Percentiles rank a stretch among this genome's conserved stretches.
Conservation (phyloP, 768 basidiomycete species). For the Hygrocybe punicea region DNA sequence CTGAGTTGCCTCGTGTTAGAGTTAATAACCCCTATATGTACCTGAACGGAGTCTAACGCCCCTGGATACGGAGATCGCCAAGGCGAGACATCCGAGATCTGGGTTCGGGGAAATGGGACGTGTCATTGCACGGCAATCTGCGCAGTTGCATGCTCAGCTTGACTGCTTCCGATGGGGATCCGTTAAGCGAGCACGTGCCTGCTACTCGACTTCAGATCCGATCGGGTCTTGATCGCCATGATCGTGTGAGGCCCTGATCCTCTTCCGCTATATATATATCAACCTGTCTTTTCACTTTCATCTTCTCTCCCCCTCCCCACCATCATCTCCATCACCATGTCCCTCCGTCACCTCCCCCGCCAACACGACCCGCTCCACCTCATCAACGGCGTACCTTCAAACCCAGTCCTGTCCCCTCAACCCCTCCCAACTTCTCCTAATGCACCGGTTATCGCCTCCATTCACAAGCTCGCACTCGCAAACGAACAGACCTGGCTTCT, state of each 20-base stretch:
- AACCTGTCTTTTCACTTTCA: slow-evolving; percentile 49
- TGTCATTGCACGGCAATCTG: slow-evolving; percentile 1
- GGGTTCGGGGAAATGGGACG: background rate
- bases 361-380: slow-evolving; percentile 52
- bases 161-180: slow-evolving; percentile 4
- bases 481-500: slow-evolving; percentile 96
- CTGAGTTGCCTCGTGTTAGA: too few relatives aligned
- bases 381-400: slow-evolving; percentile 22
- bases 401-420: slow-evolving; percentile 24
- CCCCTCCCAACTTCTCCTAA: slow-evolving; percentile 34
- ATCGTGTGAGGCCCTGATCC: slow-evolving; percentile 55
- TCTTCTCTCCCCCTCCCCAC: slow-evolving; percentile 29
- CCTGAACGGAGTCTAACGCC: background rate
- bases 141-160: background rate
- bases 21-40: background rate
- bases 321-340: slow-evolving; percentile 44
- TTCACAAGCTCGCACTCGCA: slow-evolving; percentile 76
- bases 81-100: slow-evolving; percentile 1
- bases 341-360: slow-evolving; percentile 59
- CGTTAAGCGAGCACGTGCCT: background rate
- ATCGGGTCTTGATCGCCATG: slow-evolving; percentile 62
- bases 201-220: slow-evolving; percentile 36
- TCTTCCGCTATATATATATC: slow-evolving; percentile 60
- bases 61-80: background rate
- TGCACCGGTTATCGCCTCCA: slow-evolving; percentile 13